Conservation (phyloP, 1,139 yeast species). For the Geotrichum restrictum region DNA sequence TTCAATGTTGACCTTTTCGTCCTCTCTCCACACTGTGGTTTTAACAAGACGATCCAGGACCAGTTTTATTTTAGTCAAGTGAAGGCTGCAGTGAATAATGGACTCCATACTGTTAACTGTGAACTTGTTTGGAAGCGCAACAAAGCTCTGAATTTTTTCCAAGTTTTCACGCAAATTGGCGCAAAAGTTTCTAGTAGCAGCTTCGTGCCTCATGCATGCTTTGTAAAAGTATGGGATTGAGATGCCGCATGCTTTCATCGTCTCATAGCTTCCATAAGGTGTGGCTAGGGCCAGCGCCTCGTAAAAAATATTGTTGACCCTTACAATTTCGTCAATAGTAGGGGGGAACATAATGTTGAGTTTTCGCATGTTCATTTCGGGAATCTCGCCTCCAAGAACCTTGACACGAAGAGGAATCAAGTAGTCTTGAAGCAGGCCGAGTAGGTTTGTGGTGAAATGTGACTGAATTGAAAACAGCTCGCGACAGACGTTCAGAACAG, state of each 20-base stretch:
- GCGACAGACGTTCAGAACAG: constrained; percentile 49
- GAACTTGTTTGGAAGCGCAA: constrained; percentile 37
- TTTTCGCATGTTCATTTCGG: constrained; percentile 50
- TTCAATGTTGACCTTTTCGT: constrained; percentile 39
- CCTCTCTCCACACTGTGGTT: constrained; percentile 37
- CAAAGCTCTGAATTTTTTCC: constrained; percentile 10
- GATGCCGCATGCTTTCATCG: constrained; percentile 70
- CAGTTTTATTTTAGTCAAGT: constrained; percentile 64
- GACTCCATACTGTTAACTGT: constrained; percentile 62
- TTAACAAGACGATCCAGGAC: constrained; percentile 56
- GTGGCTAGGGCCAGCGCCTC: constrained; percentile 68
- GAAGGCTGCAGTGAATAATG: constrained; percentile 65
- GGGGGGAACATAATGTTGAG: constrained; percentile 85
- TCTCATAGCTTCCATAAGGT: constrained; percentile 67
- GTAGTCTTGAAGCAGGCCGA: constrained; percentile 69
- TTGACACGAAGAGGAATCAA: constrained; percentile 73
- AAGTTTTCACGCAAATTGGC: constrained; percentile 39
- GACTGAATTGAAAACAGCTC: constrained; percentile 72
- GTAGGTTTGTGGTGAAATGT: constrained; percentile 65
- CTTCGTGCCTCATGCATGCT: constrained; percentile 90
- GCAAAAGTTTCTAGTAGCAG: constrained; percentile 65
- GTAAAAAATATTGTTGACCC: constrained; percentile 78
- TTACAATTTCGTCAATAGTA: constrained; percentile 86
- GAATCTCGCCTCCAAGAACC: constrained; percentile 55
- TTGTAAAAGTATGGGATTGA: constrained; percentile 86